Evolutionary conservation across 495 filamentous ascomycete genomes (phyloP), one percentile per base, ranked within the genome.

Genomic region (Amniculicola lignicola): DNA sequence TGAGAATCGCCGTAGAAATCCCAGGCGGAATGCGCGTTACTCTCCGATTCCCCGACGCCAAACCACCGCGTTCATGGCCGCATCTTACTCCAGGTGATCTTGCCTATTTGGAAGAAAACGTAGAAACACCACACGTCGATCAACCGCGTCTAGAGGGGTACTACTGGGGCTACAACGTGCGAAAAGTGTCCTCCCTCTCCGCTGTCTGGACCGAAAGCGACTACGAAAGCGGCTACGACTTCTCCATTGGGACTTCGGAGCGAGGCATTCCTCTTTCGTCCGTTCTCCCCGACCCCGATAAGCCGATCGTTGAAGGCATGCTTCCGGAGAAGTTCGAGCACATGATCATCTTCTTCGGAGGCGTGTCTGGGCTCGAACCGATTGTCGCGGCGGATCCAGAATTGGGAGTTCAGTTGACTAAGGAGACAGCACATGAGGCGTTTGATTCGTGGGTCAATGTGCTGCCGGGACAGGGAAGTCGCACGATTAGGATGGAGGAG

Each of bases 381-480:
- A 86, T 86, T 0, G 78, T 86, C 2, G 77, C 79, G 51, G 80
- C 80, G 31, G 88, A 92, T 66, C 65, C 69, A 1, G 76, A 82
- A 35, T 68, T 91, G 48, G 67, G 72, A 21, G 74, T 72, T 9
- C 72, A 81, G 61, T 76, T 87, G 22, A 67, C 69, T 7, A 78
- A 78, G 16, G 68, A 74, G 21, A 73, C 78, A 29, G 78, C 79
- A 16, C 78, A 74, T 45, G 81, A 85, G 57, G 64, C 88, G 50
- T 92, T 92, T 66, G 88, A 92, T 68, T 70, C 79, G 45, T 90
- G 86, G 86, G 75, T 92, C 15, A 85, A 92, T 64, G 71, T 88
- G 1, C 73, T 83, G 56, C 86, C 86, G 2, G 80, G 80, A 2
- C 86, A 90, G 64, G 88, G 87, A 1, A 89, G 84, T 63, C 73